phyloP scores from a whole-genome alignment of 2,329 filamentous ascomycete species.

The Ascochyta viciae-villosae region DNA sequence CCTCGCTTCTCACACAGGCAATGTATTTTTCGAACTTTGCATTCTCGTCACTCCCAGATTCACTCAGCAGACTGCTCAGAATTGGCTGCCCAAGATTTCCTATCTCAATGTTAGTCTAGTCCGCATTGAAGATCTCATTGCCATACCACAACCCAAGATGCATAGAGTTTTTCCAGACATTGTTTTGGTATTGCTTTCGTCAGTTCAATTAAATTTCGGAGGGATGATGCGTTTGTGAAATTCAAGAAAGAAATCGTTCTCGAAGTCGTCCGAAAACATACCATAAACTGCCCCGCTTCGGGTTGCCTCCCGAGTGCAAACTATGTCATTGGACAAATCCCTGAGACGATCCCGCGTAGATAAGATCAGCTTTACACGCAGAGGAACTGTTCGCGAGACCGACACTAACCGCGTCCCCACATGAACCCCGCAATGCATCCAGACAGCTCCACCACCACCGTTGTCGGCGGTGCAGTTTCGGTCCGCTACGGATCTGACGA shows the following conservation, averaged over 20 bases:
- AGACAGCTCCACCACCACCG: conserved; percentile 2
- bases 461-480: conserved; percentile 1
- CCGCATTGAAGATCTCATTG: not conserved
- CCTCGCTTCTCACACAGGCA: conserved; percentile 53
- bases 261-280: not conserved
- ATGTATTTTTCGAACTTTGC: conserved; percentile 46
- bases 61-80: conserved; percentile 43
- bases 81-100: conserved; percentile 52
- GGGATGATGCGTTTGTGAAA: not conserved
- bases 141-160: conserved; percentile 41
- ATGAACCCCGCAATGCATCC: conserved; percentile 13
- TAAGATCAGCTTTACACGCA: conserved; percentile 6
- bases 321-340: conserved; percentile 4
- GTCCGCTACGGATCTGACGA: not conserved
- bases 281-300: conserved; percentile 8
- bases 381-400: conserved; percentile 7
- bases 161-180: conserved; percentile 27
- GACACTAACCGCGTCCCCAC: conserved; percentile 15
- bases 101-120: conserved; percentile 17
- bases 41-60: conserved; percentile 13
- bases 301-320: conserved; percentile 9
- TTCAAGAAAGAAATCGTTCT: not conserved
- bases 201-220: not conserved
- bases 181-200: not conserved
- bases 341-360: conserved; percentile 3